phyloP scores from a whole-genome alignment of 257 asterid genomes.

The Apocynum venetum region DNA sequence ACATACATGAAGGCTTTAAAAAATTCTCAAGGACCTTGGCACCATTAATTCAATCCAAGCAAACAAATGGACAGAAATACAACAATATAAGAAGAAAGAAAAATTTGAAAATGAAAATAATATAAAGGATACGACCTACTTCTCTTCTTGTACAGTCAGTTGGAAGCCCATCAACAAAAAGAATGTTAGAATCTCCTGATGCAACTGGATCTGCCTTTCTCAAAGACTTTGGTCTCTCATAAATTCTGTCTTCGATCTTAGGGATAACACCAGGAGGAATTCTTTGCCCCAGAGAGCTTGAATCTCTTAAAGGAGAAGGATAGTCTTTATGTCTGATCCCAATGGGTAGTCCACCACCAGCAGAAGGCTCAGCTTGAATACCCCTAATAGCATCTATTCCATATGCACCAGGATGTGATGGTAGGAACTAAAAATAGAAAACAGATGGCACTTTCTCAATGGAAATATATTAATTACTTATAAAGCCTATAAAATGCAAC shows the following conservation, averaged over 20 bases:
- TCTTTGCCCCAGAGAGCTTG: conserved; percentile 35
- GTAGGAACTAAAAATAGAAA: conserved; percentile 37
- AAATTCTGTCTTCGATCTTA: conserved; percentile 36
- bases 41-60: neutral
- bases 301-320: conserved; percentile 46
- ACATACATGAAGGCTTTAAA: neutral
- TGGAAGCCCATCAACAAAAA: conserved; percentile 77
- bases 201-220: conserved; percentile 39
- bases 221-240: conserved; percentile 45
- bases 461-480: conserved; percentile 5
- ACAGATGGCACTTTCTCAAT: neutral
- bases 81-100: conserved; percentile 8
- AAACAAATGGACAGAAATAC: neutral
- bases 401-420: conserved; percentile 41
- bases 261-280: conserved; percentile 31
- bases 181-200: conserved; percentile 50
- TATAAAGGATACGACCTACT: conserved; percentile 72
- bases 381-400: conserved; percentile 31
- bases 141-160: conserved; percentile 77
- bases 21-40: neutral
- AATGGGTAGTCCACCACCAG: conserved; percentile 34
- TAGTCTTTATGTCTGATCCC: conserved; percentile 45
- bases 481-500: conserved; percentile 11
- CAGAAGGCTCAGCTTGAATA: conserved; percentile 36
- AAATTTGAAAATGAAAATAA: neutral